Base-by-base conservation (phyloP, 768 basidiomycete species). In the Amanita thiersii region DNA sequence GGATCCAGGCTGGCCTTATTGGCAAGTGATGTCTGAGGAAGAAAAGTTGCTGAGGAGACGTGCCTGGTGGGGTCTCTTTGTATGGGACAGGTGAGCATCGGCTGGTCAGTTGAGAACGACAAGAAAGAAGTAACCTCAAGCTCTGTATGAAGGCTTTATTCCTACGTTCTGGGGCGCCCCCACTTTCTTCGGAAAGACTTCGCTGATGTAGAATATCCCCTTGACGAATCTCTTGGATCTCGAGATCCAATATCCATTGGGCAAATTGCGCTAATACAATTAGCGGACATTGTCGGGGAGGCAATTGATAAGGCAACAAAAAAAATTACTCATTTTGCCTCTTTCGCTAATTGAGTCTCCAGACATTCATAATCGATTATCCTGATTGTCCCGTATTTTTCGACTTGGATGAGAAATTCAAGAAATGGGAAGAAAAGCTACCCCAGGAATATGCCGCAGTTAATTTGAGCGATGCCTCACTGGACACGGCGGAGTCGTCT, bases 121-220 rank as follows among this genome's bases (percentile, higher is more conserved):
- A 28, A 29, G 28, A 17, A 29, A 11, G 15, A 26, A 9, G 38
- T 19, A 17, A 20, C 3, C 38, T 18, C 10, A 10, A 32, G 18
- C 20, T 4, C 19, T 19, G 17, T 36, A 4, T 29, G 31, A 17
- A 72, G 70, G 48, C 44, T 69, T 45, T 64, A 61, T 45, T 70
- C 72, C 2, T 63, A 66, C 44, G 52, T 67, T 4, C 58, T 75
- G 4, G 69, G 72, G 6, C 54, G 75, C 19, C 72, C 72, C 4
- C 59, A 64, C 20, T 68, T 71, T 54, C 50, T 69, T 11, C 59
- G 59, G 28, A 54, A 51, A 1, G 57, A 62, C 21, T 55, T 49
- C 5, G 60, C 58, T 19, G 66, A 67, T 45, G 70, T 74, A 9
- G 56, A 59, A 6, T 50, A 53, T 31, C 59, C 65, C 10, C 51